Percentiles rank a stretch among this genome's conserved stretches.
phyloP scores from a whole-genome alignment of 768 basidiomycete species.

The Suillus subaureus region DNA sequence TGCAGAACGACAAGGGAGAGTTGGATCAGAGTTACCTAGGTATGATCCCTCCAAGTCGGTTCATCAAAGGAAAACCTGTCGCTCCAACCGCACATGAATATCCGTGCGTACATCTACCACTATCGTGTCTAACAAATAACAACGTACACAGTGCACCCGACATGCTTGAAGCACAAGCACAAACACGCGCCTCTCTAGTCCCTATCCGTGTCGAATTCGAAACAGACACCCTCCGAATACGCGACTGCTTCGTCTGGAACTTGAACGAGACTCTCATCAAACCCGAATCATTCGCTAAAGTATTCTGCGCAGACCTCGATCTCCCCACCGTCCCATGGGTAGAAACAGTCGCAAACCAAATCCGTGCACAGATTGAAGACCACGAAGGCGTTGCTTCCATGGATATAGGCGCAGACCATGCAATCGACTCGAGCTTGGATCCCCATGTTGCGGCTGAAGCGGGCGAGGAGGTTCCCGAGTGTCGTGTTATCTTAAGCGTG shows the following conservation, averaged over 20 bases:
- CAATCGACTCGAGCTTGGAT: slow-evolving; percentile 34
- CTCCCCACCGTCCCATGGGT: slow-evolving; percentile 67
- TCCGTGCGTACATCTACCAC: slow-evolving; percentile 55
- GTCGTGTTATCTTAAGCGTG: slow-evolving; percentile 81
- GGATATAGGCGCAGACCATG: slow-evolving; percentile 54
- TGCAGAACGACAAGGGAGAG: slow-evolving; percentile 50
- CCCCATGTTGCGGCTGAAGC: slow-evolving; percentile 39
- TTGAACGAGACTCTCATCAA: slow-evolving; percentile 84
- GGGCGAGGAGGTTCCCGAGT: slow-evolving; percentile 68
- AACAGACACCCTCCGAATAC: slow-evolving; percentile 86
- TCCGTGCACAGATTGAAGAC: slow-evolving; percentile 90
- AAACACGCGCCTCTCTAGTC: slow-evolving; percentile 58
- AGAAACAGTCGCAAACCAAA: slow-evolving; percentile 82
- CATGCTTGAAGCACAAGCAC: slow-evolving; percentile 62
- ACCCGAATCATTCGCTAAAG: slow-evolving; percentile 82
- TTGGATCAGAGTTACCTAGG: slow-evolving; percentile 91
- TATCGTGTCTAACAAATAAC: not conserved
- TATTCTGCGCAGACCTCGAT: slow-evolving; percentile 89
- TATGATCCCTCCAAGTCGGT: slow-evolving; percentile 76
- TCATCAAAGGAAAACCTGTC: slow-evolving; percentile 64
- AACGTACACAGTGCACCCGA: slow-evolving; percentile 56
- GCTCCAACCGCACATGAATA: slow-evolving; percentile 69
- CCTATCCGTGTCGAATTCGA: slow-evolving; percentile 97
- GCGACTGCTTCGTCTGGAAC: slow-evolving; percentile 97
- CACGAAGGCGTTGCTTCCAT: slow-evolving; percentile 80